Percentiles rank a stretch among this genome's conserved stretches.
Evolutionary conservation across 1,284 basidiomycete genomes (phyloP).

Genomic region (Ustilago tritici): DNA sequence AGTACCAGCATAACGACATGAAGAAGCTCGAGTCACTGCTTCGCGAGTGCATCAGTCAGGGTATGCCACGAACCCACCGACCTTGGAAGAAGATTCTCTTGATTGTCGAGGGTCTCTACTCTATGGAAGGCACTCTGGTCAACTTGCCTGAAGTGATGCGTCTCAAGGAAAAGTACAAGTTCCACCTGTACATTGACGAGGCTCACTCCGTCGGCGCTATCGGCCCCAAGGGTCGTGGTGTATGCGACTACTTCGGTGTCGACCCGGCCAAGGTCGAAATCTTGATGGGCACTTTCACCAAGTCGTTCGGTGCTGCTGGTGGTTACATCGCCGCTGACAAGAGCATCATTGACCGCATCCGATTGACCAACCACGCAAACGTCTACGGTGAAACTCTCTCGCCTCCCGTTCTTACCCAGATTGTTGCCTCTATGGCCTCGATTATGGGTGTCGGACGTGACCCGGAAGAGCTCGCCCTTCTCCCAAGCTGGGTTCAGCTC

Average conservation of each 20-base stretch:
- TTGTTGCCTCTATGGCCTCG: conserved; percentile 90
- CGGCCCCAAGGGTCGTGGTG: conserved; percentile 91
- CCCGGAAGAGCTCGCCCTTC: conserved; percentile 58
- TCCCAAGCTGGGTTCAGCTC: conserved; percentile 64
- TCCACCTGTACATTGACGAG: conserved; percentile 95
- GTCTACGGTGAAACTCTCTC: conserved; percentile 91
- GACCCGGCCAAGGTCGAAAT: conserved; percentile 86
- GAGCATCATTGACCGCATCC: conserved; percentile 82
- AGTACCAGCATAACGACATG: conserved; percentile 99
- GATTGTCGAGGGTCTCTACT: conserved; percentile 94
- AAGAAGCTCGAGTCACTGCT: conserved; percentile 82
- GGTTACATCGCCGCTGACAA: conserved; percentile 93
- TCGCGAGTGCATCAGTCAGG: conserved; percentile 93
- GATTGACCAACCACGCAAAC: conserved; percentile 84
- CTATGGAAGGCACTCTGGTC: conserved; percentile 95
- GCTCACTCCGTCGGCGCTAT: conserved; percentile 97
- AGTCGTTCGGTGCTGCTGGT: conserved; percentile 96
- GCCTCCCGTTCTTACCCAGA: conserved; percentile 89
- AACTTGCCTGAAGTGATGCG: conserved; percentile 86
- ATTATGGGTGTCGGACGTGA: conserved; percentile 82
- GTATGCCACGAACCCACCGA: conserved; percentile 94
- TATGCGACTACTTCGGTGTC: conserved; percentile 93
- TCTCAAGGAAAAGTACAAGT: conserved; percentile 97
- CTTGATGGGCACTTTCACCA: conserved; percentile 99
- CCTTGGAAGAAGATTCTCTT: conserved; percentile 99